phyloP scores from a whole-genome alignment of 2,329 filamentous ascomycete genomes.

The Phialophora verrucosa region DNA sequence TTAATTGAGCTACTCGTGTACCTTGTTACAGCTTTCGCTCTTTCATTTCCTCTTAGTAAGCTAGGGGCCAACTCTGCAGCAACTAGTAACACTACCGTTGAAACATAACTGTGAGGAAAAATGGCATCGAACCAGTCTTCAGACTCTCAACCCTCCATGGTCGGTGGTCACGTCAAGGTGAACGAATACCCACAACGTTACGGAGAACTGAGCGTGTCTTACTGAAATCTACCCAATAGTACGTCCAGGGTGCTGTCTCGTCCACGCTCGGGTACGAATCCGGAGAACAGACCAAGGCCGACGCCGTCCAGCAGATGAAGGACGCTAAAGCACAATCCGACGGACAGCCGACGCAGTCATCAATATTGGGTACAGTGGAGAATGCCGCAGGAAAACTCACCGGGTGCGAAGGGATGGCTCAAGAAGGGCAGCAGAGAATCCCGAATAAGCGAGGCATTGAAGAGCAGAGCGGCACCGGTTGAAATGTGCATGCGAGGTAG shows the following conservation, averaged over 20 bases:
- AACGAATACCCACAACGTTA: conserved; percentile 1
- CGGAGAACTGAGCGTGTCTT: background rate
- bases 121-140: conserved; percentile 28
- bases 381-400: conserved; percentile 35
- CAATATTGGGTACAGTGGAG: conserved; percentile 36
- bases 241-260: conserved; percentile 38
- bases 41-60: background rate
- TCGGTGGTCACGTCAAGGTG: conserved; percentile 37
- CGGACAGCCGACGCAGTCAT: conserved; percentile 31
- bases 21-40: background rate
- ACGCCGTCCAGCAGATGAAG: conserved; percentile 37
- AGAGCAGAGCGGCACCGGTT: conserved; percentile 34
- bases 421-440: conserved; percentile 36
- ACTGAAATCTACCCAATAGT: conserved; percentile 23
- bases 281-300: conserved; percentile 36
- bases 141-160: conserved; percentile 35
- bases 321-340: conserved; percentile 27
- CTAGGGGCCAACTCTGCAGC: background rate
- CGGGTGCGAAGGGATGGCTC: conserved; percentile 39
- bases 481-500: background rate
- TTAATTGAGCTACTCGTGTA: background rate
- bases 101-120: background rate
- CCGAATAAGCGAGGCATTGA: conserved; percentile 29
- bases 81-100: background rate
- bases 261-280: conserved; percentile 37